phyloP scores from a whole-genome alignment of 495 filamentous ascomycete species.

The Letharia columbiana region DNA sequence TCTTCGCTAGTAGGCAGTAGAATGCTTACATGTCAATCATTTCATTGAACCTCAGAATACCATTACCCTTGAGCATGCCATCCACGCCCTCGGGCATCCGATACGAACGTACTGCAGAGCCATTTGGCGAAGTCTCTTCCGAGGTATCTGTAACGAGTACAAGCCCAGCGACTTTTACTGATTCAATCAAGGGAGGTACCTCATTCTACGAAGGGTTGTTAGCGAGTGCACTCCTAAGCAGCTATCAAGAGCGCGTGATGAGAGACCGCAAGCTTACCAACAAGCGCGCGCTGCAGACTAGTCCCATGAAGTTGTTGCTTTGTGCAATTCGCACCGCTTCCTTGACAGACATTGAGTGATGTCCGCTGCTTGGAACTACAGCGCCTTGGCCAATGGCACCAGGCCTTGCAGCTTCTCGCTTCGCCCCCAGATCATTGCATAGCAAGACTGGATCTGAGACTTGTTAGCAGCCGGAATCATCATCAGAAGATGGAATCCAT shows the following conservation, averaged over 20 bases:
- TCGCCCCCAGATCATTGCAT: constrained; percentile 77
- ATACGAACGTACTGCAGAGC: constrained; percentile 36
- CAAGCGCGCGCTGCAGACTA: constrained; percentile 79
- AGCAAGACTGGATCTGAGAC: constrained; percentile 74
- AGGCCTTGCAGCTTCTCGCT: constrained; percentile 38
- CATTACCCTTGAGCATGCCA: constrained; percentile 74
- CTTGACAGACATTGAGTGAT: constrained; percentile 74
- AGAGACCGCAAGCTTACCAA: constrained; percentile 54
- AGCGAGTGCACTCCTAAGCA: neutral
- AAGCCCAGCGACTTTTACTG: constrained; percentile 87
- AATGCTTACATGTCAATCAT: constrained; percentile 72
- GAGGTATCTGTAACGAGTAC: constrained; percentile 89
- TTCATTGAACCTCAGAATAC: constrained; percentile 85
- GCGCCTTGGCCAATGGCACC: constrained; percentile 34
- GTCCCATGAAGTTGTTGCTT: constrained; percentile 95
- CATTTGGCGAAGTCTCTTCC: constrained; percentile 33
- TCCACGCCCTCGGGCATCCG: constrained; percentile 65
- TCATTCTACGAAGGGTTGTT: constrained; percentile 54
- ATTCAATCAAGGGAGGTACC: constrained; percentile 82
- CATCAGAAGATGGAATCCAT: constrained; percentile 27
- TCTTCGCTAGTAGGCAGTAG: neutral
- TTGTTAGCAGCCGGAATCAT: constrained; percentile 3
- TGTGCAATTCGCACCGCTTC: constrained; percentile 89
- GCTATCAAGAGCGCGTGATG: neutral
- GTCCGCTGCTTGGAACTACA: constrained; percentile 54